phyloP scores from a whole-genome alignment of 2,329 filamentous ascomycete genomes.

The Fusarium nisikadoi region DNA sequence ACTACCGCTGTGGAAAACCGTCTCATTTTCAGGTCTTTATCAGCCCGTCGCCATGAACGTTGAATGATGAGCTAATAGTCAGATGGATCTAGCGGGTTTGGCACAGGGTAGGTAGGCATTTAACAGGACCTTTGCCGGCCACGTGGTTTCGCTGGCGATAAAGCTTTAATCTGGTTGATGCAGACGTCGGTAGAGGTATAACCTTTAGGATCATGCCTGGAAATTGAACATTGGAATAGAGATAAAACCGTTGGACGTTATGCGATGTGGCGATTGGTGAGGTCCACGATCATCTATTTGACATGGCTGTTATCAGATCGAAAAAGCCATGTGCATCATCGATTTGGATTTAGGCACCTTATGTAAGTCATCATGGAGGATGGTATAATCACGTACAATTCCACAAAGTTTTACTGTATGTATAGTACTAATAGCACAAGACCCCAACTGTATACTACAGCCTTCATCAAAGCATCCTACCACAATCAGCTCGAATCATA shows the following conservation, averaged over 20 bases:
- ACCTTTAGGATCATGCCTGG: neutral
- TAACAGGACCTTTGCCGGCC: neutral
- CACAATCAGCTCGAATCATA: neutral
- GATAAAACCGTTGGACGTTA: neutral
- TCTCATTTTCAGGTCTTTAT: constrained; percentile 41
- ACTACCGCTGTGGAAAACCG: constrained; percentile 61
- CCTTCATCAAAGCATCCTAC: neutral
- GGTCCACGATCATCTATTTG: constrained; percentile 3
- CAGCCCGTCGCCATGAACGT: neutral
- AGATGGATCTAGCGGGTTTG: neutral
- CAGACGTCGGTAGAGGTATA: neutral
- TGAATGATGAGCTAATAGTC: constrained; percentile 13
- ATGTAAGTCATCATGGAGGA: neutral
- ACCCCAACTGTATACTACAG: too few relatives aligned
- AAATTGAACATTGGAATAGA: neutral
- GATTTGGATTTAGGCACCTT: neutral
- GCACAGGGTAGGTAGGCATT: constrained; percentile 18
- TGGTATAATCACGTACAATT: neutral
- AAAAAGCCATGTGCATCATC: constrained; percentile 25
- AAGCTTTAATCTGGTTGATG: neutral
- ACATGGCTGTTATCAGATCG: constrained; percentile 32
- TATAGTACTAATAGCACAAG: neutral
- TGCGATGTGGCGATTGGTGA: constrained; percentile 6
- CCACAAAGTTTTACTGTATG: neutral
- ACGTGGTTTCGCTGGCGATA: neutral